Conservation (phyloP, 495 filamentous ascomycete species). For the Aspergillus kassunensis region DNA sequence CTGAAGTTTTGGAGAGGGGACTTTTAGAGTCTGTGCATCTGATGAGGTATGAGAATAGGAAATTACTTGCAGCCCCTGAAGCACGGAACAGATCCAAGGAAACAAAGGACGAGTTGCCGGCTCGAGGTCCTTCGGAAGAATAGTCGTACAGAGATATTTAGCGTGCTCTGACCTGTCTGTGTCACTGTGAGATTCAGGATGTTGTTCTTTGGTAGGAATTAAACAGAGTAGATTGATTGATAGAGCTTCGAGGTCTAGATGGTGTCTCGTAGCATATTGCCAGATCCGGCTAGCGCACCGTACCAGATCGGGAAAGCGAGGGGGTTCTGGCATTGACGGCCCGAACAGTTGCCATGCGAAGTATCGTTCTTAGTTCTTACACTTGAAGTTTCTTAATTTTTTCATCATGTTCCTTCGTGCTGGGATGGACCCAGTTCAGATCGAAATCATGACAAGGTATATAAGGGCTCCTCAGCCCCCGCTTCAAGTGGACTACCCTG, state of each 20-base stretch:
- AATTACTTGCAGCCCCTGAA: too few relatives aligned
- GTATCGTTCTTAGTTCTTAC: background rate
- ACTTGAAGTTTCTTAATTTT: background rate
- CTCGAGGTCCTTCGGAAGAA: too few relatives aligned
- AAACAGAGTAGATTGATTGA: too few relatives aligned
- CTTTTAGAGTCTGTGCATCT: too few relatives aligned
- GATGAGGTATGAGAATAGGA: too few relatives aligned
- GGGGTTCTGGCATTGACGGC: slow-evolving; percentile 10
- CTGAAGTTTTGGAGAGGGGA: too few relatives aligned
- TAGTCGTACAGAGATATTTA: too few relatives aligned
- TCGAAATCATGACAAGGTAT: slow-evolving; percentile 12
- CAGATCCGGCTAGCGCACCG: slow-evolving; percentile 17
- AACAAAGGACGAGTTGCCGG: too few relatives aligned
- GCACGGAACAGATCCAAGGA: too few relatives aligned
- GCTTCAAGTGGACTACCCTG: background rate
- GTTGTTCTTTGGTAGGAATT: too few relatives aligned
- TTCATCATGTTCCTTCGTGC: background rate
- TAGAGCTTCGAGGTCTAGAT: background rate
- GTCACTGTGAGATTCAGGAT: too few relatives aligned
- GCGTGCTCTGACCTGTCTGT: too few relatives aligned
- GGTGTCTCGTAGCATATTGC: slow-evolving; percentile 32
- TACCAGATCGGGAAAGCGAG: slow-evolving; percentile 21
- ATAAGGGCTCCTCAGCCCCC: slow-evolving; percentile 9
- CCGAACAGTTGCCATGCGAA: slow-evolving; percentile 4
- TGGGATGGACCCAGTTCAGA: background rate